Base-by-base conservation (phyloP, 2,329 filamentous ascomycete genomes). In the Fusarium graminum region DNA sequence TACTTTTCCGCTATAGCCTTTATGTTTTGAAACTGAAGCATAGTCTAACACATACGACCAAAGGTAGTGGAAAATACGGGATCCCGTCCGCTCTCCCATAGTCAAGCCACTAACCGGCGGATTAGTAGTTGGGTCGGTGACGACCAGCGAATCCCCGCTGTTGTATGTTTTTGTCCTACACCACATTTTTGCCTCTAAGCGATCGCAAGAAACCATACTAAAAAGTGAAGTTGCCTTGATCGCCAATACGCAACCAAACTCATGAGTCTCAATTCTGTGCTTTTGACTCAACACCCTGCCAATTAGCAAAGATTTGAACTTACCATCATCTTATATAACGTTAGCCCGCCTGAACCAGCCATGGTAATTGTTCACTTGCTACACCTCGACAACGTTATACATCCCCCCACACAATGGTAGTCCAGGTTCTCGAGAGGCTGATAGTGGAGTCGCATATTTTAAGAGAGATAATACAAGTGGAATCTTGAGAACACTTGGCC, bases 81-180 rank as follows among this genome's bases (percentile, higher is more conserved):
- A 52, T 52, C 49, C 49, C 38, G 38, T 52, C 49, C 49, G 49
- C 49, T 52, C 49, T 52, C 49, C 49, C 49, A 52, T 51, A 51
- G 47, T 51, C 47, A 51, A 51, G 47, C 47, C 36, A 30, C 26
- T 51, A 51, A 52, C 28, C 16, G 49, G 49, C 49, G 49, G 49
- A 52, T 52, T 52, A 52, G 49, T 52, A 52, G 49, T 52, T 52
- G 38, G 38, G 49, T 52, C 49, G 49, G 38, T 52, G 49, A 52
- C 28, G 38, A 52, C 49, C 49, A 52, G 49, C 49, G 49, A 52
- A 52, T 52, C 38, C 49, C 49, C 49, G 49, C 49, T 52, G 49
- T 52, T 52, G 49, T 52, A 52, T 44, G 49, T 44, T 44, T 19
- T 43, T 45, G n/a, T n/a, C n/a, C n/a, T n/a, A n/a, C n/a, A n/a